Percentiles rank a stretch among this genome's conserved stretches.
Conservation (phyloP, 305 asterid genomes). For the Fraxinus ornus region DNA sequence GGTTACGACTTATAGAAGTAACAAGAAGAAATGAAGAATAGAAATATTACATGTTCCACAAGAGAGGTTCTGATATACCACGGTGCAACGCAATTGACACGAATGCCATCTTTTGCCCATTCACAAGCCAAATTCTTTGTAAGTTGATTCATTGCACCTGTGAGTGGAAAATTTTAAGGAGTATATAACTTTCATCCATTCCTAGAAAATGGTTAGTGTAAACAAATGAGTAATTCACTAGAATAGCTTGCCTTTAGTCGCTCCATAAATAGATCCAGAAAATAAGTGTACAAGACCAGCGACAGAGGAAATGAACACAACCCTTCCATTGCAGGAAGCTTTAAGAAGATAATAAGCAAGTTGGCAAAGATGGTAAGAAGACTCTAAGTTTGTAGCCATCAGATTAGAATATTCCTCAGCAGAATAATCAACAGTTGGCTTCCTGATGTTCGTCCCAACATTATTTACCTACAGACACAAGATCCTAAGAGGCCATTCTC, state of each 20-base stretch:
- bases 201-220: constrained; percentile 11
- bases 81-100: constrained; percentile 88
- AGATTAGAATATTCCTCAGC: constrained; percentile 66
- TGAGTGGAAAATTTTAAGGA: constrained; percentile 13
- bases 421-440: constrained; percentile 72
- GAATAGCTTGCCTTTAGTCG: constrained; percentile 62
- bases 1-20: not conserved
- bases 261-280: constrained; percentile 88
- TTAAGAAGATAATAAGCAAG: constrained; percentile 78
- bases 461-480: constrained; percentile 60
- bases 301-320: constrained; percentile 87
- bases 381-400: constrained; percentile 81
- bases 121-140: constrained; percentile 87
- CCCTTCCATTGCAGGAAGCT: constrained; percentile 67
- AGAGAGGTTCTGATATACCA: constrained; percentile 88
- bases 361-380: constrained; percentile 82
- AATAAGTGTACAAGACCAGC: constrained; percentile 66
- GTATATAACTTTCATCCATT: not conserved
- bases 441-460: constrained; percentile 86
- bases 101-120: constrained; percentile 89
- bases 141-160: constrained; percentile 95
- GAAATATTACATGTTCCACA: constrained; percentile 58
- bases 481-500: constrained; percentile 17
- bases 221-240: not conserved
- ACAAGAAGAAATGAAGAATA: constrained; percentile 13